phyloP scores from a whole-genome alignment of 192 early-diverging fungal genomes.

The Backusella parvicylindrica region DNA sequence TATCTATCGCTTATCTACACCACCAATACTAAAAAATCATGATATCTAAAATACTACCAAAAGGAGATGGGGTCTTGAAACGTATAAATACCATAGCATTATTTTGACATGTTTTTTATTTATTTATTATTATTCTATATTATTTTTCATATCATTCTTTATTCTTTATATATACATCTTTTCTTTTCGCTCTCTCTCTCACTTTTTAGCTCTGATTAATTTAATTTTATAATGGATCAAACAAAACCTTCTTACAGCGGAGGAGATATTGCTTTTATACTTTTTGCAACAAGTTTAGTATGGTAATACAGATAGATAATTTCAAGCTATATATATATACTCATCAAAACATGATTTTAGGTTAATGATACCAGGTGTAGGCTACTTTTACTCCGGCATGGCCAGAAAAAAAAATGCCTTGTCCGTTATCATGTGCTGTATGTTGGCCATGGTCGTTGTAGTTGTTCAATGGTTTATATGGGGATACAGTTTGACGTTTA shows the following conservation, averaged over 20 bases:
- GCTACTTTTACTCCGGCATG: constrained; percentile 96
- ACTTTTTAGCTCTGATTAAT: background rate
- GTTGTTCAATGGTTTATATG: constrained; percentile 88
- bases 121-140: background rate
- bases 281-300: constrained; percentile 72
- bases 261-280: constrained; percentile 69
- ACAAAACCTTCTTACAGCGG: background rate
- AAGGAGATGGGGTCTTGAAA: background rate
- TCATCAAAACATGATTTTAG: background rate
- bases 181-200: background rate
- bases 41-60: background rate
- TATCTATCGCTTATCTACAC: background rate
- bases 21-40: background rate
- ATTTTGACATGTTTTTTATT: background rate
- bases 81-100: background rate
- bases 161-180: background rate
- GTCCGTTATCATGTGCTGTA: constrained; percentile 81
- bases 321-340: background rate
- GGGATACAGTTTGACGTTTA: constrained; percentile 90
- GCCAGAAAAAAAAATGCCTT: constrained; percentile 90
- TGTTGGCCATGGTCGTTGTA: constrained; percentile 82
- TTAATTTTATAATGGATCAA: background rate
- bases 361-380: constrained; percentile 94
- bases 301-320: constrained; percentile 37
- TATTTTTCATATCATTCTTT: background rate